phyloP scores from a whole-genome alignment of 208 protist genomes.

The Leishmania amazonensis region DNA sequence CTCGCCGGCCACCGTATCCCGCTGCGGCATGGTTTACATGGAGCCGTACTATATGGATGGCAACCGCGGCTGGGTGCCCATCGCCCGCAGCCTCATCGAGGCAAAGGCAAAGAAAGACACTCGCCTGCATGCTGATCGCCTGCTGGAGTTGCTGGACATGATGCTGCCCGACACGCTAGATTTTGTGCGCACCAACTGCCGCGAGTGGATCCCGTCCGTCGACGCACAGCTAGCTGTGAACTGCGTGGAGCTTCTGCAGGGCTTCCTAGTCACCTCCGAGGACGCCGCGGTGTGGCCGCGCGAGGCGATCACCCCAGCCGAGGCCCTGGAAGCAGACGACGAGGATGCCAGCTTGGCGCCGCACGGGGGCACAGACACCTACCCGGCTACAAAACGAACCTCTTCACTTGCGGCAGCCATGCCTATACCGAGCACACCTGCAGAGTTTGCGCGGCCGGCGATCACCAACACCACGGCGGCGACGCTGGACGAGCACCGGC shows the following conservation, averaged over 20 bases:
- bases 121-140: conserved; percentile 54
- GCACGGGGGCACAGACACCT: conserved; percentile 4
- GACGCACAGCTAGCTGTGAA: conserved; percentile 92
- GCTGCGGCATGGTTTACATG: conserved; percentile 99
- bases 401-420: conserved; percentile 14
- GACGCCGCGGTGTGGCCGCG: conserved; percentile 57
- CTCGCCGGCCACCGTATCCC: conserved; percentile 98
- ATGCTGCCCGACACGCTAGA: conserved; percentile 85
- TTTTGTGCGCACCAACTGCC: conserved; percentile 87
- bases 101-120: conserved; percentile 50
- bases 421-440: conserved; percentile 38
- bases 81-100: conserved; percentile 68
- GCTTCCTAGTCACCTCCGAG: conserved; percentile 62
- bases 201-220: conserved; percentile 89
- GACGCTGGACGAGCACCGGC: conserved; percentile 48
- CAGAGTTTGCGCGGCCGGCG: conserved; percentile 67
- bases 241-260: conserved; percentile 90
- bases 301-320: conserved; percentile 40
- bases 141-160: conserved; percentile 75
- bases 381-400: conserved; percentile 15
- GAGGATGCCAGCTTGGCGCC: conserved; percentile 28
- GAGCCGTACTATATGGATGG: conserved; percentile 94
- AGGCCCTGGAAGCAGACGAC: conserved; percentile 30
- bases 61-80: conserved; percentile 86
- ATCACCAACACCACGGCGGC: conserved; percentile 58